Conservation (phyloP, 2,329 filamentous ascomycete species). For the Aureobasidium sp. region DNA sequence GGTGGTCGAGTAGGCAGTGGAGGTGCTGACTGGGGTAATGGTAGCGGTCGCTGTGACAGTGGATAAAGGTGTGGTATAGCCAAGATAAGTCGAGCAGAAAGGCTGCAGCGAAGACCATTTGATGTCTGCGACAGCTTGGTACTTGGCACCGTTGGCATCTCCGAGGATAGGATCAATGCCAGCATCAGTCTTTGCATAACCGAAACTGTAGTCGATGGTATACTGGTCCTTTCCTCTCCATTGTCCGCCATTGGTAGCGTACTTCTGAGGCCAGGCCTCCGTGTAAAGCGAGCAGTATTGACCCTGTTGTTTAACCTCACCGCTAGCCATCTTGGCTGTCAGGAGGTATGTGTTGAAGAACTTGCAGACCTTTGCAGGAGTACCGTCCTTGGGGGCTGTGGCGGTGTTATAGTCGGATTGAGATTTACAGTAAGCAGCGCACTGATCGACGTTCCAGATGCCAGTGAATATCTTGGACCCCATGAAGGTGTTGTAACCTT, state of each 20-base stretch:
- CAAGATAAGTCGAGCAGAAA: constrained; percentile 22
- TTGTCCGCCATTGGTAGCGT: constrained; percentile 29
- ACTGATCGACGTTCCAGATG: constrained; percentile 28
- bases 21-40: not conserved
- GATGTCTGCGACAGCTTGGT: constrained; percentile 21
- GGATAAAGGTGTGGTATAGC: constrained; percentile 16
- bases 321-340: constrained; percentile 29
- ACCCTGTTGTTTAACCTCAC: constrained; percentile 27
- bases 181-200: constrained; percentile 13
- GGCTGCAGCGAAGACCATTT: constrained; percentile 16
- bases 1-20: no score
- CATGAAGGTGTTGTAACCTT: constrained; percentile 30
- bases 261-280: constrained; percentile 28
- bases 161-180: constrained; percentile 6
- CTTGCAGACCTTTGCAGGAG: constrained; percentile 30
- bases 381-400: constrained; percentile 17
- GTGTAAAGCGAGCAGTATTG: constrained; percentile 35
- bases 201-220: constrained; percentile 22
- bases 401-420: constrained; percentile 17
- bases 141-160: constrained; percentile 13
- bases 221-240: constrained; percentile 23
- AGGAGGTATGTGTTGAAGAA: constrained; percentile 39
- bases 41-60: not conserved
- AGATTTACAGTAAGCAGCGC: constrained; percentile 28
- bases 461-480: constrained; percentile 28